A percentile compares a stretch with the other conserved stretches of the same genome.
Conservation (phyloP, 2,329 filamentous ascomycete species). For the Stemphylium vesicarium region DNA sequence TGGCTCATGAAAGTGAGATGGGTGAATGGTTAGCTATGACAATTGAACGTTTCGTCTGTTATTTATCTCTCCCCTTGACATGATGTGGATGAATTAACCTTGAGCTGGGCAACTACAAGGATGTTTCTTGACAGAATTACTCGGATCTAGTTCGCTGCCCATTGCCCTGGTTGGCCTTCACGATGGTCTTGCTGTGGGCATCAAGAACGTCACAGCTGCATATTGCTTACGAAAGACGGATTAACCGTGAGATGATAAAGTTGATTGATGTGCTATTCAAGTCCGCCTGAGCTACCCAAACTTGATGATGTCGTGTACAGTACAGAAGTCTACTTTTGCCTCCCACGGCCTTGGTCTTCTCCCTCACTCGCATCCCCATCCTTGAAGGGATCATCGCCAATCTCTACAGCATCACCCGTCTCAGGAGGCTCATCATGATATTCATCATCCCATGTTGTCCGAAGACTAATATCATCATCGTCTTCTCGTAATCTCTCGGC, state of each 20-base stretch:
- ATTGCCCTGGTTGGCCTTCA: too few species aligned
- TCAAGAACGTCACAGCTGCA: too few species aligned
- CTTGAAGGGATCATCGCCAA: slow-evolving; percentile 53
- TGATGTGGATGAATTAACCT: background rate
- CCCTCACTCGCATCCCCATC: slow-evolving; percentile 48
- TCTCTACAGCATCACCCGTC: slow-evolving; percentile 50
- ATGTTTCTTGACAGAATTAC: too few species aligned
- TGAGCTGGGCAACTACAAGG: too few species aligned
- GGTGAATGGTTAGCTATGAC: slow-evolving; percentile 14
- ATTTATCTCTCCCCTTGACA: background rate
- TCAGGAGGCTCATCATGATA: slow-evolving; percentile 53
- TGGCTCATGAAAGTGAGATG: slow-evolving; percentile 17
- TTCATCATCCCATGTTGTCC: slow-evolving; percentile 56
- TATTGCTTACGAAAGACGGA: too few species aligned
- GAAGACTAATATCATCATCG: slow-evolving; percentile 59
- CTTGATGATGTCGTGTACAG: background rate
- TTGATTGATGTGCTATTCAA: background rate
- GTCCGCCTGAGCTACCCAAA: background rate
- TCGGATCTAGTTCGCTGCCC: too few species aligned
- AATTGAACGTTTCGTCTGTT: slow-evolving; percentile 18
- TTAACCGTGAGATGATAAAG: too few species aligned
- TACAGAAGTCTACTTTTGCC: slow-evolving; percentile 3
- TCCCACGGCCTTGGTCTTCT: slow-evolving; percentile 16
- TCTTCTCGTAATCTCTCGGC: slow-evolving; percentile 53
- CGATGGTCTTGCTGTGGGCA: too few species aligned